Evolutionary conservation across 495 filamentous ascomycete genomes (phyloP), one percentile per base, ranked within the genome.

Genomic region (Chaetomidium leptoderma): DNA sequence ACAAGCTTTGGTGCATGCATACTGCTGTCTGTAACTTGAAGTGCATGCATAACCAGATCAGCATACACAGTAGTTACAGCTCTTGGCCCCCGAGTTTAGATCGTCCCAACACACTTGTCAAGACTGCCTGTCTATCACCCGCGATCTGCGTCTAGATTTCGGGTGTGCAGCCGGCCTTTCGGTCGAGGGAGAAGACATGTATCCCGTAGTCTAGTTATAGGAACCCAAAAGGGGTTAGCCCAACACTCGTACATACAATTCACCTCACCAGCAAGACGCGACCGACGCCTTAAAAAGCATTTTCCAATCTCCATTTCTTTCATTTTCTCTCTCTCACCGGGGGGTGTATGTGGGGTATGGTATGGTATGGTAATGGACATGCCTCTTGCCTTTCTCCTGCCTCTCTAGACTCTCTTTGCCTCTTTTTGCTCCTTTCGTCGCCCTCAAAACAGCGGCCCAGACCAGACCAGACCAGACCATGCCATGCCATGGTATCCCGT

Each of bases 401-500:
- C 46, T 35, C 30, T 35, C n/a, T n/a, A n/a, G n/a, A n/a, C n/a
- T 48, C 16, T 48, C 9, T 48, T 10, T 14, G 17, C 29, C 11
- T 21, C n/a, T 49, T 49, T 49, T 23, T 33, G 23, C 4, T 29
- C 14, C 40, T 33, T 51, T 36, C 23, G 24, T 26, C 33, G 33
- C 36, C n/a, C 36, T 26, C 4, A 11, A 37, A 6, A 36, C 42
- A 44, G 27, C 5, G 44, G 13, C 14, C 48, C 46, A 27, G 13
- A 53, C 44, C 44, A 46, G 47, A 61, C 6, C 16, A 36, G 27
- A 57, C 50, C 33, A 21, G 26, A 44, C 36, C 23, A 54, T 1
- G 32, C 14, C 2, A 57, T n/a, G 52, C 50, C 55, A 51, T 58
- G 60, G 57, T 53, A 63, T 58, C 52, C 60, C 60, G 55, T 48